Base-by-base conservation (phyloP, 1,284 basidiomycete genomes). In the Ceratobasidium sp. region DNA sequence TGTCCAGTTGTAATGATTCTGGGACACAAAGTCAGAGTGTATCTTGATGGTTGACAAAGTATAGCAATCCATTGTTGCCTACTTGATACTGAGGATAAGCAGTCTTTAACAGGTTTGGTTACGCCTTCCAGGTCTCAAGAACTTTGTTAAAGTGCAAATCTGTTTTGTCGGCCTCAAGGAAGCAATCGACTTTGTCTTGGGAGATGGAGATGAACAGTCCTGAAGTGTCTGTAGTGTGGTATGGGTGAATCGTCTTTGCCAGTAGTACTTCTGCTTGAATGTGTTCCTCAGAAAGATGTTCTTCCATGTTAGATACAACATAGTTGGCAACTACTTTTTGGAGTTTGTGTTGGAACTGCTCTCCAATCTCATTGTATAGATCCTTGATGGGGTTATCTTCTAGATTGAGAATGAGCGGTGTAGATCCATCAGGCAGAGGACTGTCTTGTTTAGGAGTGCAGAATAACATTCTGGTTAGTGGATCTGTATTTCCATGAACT, bases 401-500 rank as follows among this genome's bases (percentile, higher is more conserved):
- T 20, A 7, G n/a, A 22, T 25, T 50, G 22, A 62, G 45, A 17
- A n/a, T 54, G 31, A 54, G 6, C 4, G 50, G 22, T 8, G 17
- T 6, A 53, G 50, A 29, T 3, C 31, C 27, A 31, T 40, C 22
- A 1, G 56, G 10, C 17, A 27, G 5, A 10, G 60, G 60, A 12
- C 25, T 10, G 73, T 54, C 15, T 80, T 58, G 2, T 62, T 65
- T 12, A 76, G 80, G 71, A 73, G 79, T 52, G 3, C 34, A 34
- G 17, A 15, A 64, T 17, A 52, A 22, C 32, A 54, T 34, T 27
- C 52, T 31, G 17, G 52, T 32, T 3, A 54, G 27, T 4, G 79
- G 77, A 70, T 80, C 79, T 0, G 79, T 78, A 68, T 80, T 80
- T 0, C 76, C 79, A 55, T 81, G 79, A 0, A 78, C 74, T 8